These are phyloP conservation scores for Dendrobium huoshanense DNA, from an alignment of 106 monocot species.

Conservation along the genomic window DNA sequence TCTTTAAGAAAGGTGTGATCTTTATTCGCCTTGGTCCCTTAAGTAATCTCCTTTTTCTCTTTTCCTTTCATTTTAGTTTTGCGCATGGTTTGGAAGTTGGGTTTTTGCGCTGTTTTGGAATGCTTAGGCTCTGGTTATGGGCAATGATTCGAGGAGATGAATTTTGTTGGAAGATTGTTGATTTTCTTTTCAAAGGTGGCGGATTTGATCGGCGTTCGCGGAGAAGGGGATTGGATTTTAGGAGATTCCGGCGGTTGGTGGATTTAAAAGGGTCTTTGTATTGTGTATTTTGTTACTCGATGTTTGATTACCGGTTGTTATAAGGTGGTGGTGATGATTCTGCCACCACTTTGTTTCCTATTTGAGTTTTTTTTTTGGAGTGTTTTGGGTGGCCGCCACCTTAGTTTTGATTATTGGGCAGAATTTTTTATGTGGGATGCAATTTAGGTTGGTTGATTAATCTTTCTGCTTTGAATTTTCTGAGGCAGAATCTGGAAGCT, in stretches of 20 bases:
- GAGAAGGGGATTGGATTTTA: background rate
- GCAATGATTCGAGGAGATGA: background rate
- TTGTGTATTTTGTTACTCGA: background rate
- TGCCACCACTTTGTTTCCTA: no score
- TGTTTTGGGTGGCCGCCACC: background rate
- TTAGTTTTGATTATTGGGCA: background rate
- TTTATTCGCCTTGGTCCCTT: background rate
- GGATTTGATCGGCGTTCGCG: background rate
- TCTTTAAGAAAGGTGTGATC: background rate
- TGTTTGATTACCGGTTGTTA: background rate
- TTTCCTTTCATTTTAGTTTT: background rate
- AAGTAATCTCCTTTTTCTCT: no score
- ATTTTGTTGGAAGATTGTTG: constrained; percentile 1
- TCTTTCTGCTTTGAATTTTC: background rate
- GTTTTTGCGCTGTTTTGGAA: background rate
- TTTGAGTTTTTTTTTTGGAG: background rate
- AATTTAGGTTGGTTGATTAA: background rate
- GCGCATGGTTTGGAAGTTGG: background rate
- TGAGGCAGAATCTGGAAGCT: no score
- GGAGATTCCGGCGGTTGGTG: constrained; percentile 1
- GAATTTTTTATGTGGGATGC: background rate
- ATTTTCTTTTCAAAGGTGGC: background rate
- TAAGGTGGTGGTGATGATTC: no score
- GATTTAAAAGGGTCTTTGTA: background rate
- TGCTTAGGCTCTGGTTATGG: background rate